These are phyloP conservation scores for Phyllosticta capitalensis DNA, from an alignment of 2,329 filamentous ascomycete genomes.

Conservation along the genomic window DNA sequence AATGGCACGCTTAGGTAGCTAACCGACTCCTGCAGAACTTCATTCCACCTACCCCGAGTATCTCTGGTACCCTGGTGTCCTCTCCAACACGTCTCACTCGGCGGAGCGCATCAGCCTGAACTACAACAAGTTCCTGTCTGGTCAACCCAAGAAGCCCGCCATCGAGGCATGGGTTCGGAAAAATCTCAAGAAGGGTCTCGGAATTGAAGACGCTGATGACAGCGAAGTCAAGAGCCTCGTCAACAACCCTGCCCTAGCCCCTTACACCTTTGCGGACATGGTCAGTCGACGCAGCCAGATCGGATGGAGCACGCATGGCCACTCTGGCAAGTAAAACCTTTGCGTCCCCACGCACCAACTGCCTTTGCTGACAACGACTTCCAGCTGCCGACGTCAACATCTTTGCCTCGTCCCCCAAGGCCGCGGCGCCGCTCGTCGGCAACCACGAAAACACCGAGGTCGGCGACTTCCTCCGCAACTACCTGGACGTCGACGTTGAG, in stretches of 20 bases:
- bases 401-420: slow-evolving; percentile 65
- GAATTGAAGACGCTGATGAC: slow-evolving; percentile 62
- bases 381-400: slow-evolving; percentile 88
- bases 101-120: slow-evolving; percentile 59
- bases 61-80: slow-evolving; percentile 71
- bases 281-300: slow-evolving; percentile 79
- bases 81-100: slow-evolving; percentile 69
- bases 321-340: slow-evolving; percentile 40
- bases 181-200: slow-evolving; percentile 61
- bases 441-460: slow-evolving; percentile 96
- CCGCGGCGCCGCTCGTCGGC: slow-evolving; percentile 56
- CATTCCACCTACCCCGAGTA: slow-evolving; percentile 56
- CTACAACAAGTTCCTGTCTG: slow-evolving; percentile 50
- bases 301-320: slow-evolving; percentile 86
- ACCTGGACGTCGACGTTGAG: slow-evolving; percentile 70
- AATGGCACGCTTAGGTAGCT: not conserved
- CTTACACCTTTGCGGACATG: slow-evolving; percentile 68
- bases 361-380: not conserved
- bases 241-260: slow-evolving; percentile 45
- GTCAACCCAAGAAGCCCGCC: slow-evolving; percentile 20
- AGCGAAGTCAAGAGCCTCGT: slow-evolving; percentile 62
- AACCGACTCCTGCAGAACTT: slow-evolving; percentile 36
- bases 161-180: slow-evolving; percentile 54
- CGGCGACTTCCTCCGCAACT: slow-evolving; percentile 69
- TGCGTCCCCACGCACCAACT: not conserved